Conservation (phyloP, 306 rosid species). For the Glycine tomentella region DNA sequence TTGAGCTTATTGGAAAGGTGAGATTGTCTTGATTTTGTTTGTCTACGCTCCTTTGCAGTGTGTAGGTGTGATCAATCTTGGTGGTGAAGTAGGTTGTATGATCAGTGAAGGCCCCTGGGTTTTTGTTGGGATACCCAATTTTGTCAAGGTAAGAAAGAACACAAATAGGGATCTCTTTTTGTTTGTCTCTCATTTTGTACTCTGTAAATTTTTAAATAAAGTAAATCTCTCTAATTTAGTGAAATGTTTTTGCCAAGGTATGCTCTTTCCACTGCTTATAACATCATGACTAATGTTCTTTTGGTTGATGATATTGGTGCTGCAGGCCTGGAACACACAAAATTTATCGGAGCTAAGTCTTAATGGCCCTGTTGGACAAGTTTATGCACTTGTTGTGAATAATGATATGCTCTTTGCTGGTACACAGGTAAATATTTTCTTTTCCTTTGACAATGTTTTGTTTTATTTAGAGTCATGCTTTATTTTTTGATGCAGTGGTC, state of each 20-base stretch:
- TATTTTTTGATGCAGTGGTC: slow-evolving; percentile 24
- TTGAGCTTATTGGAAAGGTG: not conserved
- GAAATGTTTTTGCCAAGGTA: not conserved
- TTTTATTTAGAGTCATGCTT: slow-evolving; percentile 33
- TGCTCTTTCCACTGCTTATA: not conserved
- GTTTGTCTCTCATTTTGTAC: not conserved
- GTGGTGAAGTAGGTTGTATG: slow-evolving; percentile 96
- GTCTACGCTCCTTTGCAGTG: slow-evolving; percentile 64
- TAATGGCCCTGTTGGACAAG: slow-evolving; percentile 95
- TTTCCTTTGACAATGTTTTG: slow-evolving; percentile 8
- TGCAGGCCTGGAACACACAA: slow-evolving; percentile 93
- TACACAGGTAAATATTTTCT: slow-evolving; percentile 74
- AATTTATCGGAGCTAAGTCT: slow-evolving; percentile 74
- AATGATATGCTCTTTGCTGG: slow-evolving; percentile 95
- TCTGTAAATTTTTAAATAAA: slow-evolving; percentile 17
- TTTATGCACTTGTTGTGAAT: slow-evolving; percentile 83
- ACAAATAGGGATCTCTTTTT: slow-evolving; percentile 1
- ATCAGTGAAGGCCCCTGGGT: slow-evolving; percentile 96
- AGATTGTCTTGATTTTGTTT: slow-evolving; percentile 36
- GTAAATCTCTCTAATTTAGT: slow-evolving; percentile 32
- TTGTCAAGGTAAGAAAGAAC: slow-evolving; percentile 73
- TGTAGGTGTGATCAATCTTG: slow-evolving; percentile 66
- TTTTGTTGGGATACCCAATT: slow-evolving; percentile 86
- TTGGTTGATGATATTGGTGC: slow-evolving; percentile 50
- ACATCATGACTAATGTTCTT: slow-evolving; percentile 20